Conservation (phyloP, 306 rosid species). For the Crotalaria pallida region DNA sequence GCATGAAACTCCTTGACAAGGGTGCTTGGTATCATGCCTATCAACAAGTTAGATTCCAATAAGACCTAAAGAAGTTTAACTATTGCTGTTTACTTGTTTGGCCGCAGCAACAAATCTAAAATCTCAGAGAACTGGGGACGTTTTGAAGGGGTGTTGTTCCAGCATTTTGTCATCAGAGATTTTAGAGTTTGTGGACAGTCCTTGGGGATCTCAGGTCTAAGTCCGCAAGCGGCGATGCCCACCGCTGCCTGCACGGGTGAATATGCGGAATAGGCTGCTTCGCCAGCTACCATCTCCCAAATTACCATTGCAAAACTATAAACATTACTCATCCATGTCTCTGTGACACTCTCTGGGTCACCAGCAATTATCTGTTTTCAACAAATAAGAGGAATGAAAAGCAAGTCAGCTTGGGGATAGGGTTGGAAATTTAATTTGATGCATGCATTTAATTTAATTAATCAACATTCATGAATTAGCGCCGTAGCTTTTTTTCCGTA, state of each 20-base stretch:
- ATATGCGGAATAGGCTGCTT: conserved; percentile 75
- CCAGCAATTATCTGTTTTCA: conserved; percentile 74
- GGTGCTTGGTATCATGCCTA: conserved; percentile 30
- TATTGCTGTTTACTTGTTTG: conserved; percentile 42
- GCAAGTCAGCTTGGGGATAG: background rate
- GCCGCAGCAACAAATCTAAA: conserved; percentile 41
- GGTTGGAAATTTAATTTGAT: background rate
- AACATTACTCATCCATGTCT: conserved; percentile 90
- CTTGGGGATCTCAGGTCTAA: conserved; percentile 84
- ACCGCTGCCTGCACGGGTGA: conserved; percentile 95
- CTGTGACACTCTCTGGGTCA: conserved; percentile 78
- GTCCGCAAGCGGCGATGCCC: conserved; percentile 91
- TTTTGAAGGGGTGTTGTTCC: conserved; percentile 78
- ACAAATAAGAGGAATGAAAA: background rate
- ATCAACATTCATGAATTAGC: background rate
- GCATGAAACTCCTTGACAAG: conserved; percentile 29
- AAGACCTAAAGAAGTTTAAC: conserved; percentile 28
- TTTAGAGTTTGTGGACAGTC: conserved; percentile 75
- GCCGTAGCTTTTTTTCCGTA: no score
- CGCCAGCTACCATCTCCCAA: conserved; percentile 87
- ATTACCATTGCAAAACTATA: conserved; percentile 84
- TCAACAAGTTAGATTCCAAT: conserved; percentile 10
- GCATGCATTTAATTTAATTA: background rate
- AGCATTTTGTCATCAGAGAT: conserved; percentile 73
- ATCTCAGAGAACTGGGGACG: conserved; percentile 85